Conservation (phyloP, 495 filamentous ascomycete genomes). For the Podospora pseudopauciseta region DNA sequence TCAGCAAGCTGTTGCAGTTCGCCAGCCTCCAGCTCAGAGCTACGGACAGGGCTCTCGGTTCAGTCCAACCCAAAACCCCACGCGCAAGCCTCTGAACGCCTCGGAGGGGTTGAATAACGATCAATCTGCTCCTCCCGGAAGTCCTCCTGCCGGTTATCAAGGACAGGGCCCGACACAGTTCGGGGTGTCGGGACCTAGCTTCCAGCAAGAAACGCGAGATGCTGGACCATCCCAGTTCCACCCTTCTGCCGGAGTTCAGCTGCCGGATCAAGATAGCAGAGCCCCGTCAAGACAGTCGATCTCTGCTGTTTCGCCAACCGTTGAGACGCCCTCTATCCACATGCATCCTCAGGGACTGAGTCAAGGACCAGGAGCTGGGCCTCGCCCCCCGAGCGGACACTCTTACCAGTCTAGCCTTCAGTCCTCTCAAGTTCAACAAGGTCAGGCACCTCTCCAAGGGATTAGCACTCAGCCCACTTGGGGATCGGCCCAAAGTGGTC, state of each 20-base stretch:
- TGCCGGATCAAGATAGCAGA: neutral
- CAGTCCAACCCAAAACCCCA: conserved; percentile 11
- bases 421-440: conserved; percentile 2
- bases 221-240: neutral
- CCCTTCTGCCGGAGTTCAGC: neutral
- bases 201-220: conserved; percentile 10
- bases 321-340: neutral
- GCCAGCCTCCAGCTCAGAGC: conserved; percentile 10
- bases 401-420: conserved; percentile 13
- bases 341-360: neutral
- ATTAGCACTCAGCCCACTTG: conserved; percentile 7
- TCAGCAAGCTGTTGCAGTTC: conserved; percentile 18
- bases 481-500: conserved; percentile 8
- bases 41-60: neutral
- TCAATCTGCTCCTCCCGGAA: neutral
- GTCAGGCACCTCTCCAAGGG: conserved; percentile 5
- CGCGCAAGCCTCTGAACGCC: conserved; percentile 13
- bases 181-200: neutral
- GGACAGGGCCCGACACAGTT: neutral
- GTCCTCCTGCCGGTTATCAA: neutral
- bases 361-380: neutral
- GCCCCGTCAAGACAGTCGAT: conserved; percentile 11
- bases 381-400: conserved; percentile 9
- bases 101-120: neutral
- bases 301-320: conserved; percentile 2